A percentile compares a stretch with the other conserved stretches of the same genome.
Evolutionary conservation across 2,329 filamentous ascomycete genomes (phyloP).

Genomic region (Cladophialophora exuberans): DNA sequence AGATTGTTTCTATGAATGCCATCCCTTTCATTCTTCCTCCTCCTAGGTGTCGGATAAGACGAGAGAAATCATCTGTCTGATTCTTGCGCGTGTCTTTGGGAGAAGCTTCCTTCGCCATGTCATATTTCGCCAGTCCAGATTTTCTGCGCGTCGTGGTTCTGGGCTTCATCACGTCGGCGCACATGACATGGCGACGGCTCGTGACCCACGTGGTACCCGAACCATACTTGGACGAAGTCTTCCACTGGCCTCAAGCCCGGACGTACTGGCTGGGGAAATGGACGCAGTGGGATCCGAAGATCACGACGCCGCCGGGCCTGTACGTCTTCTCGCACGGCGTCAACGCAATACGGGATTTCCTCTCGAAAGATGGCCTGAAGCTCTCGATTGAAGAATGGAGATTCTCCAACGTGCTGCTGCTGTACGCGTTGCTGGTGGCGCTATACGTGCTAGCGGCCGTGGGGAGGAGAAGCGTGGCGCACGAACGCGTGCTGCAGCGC

Average conservation of each 20-base stretch:
- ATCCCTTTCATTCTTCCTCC: too few relatives aligned
- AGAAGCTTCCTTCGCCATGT: slow-evolving; percentile 18
- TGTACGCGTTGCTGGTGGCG: slow-evolving; percentile 30
- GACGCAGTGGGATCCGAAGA: slow-evolving; percentile 88
- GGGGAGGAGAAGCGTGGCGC: slow-evolving; percentile 59
- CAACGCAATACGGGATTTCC: slow-evolving; percentile 52
- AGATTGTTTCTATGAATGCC: too few relatives aligned
- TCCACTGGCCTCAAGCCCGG: slow-evolving; percentile 84
- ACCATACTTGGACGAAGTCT: slow-evolving; percentile 61
- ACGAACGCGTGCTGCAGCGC: slow-evolving; percentile 26
- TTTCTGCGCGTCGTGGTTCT: slow-evolving; percentile 24
- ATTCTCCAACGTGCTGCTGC: slow-evolving; percentile 25
- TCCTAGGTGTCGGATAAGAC: not conserved
- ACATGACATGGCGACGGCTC: slow-evolving; percentile 43
- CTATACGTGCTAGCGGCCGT: slow-evolving; percentile 26
- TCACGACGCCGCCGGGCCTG: slow-evolving; percentile 92
- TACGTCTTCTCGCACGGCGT: slow-evolving; percentile 58
- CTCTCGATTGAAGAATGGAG: slow-evolving; percentile 24
- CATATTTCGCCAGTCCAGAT: slow-evolving; percentile 26
- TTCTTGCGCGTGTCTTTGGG: not conserved
- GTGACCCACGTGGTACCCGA: slow-evolving; percentile 56
- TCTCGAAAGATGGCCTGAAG: slow-evolving; percentile 44
- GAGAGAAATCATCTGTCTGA: not conserved
- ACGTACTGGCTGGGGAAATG: slow-evolving; percentile 77
- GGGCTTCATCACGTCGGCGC: slow-evolving; percentile 24